A percentile compares a stretch with the other conserved stretches of the same genome.
Conservation (phyloP, 257 asterid genomes). For the Rubia yunnanensis region DNA sequence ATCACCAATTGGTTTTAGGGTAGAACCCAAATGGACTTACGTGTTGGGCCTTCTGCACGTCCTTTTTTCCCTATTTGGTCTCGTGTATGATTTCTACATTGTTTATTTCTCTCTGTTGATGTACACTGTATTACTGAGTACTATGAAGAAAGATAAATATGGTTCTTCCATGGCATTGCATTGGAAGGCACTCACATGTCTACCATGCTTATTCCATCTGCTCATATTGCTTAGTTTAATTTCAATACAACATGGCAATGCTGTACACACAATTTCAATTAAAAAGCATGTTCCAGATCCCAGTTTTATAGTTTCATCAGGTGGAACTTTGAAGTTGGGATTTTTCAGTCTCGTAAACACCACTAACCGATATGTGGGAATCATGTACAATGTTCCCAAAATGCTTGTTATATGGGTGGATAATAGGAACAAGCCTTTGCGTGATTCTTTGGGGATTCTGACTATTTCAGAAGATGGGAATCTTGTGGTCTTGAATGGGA, state of each 20-base stretch:
- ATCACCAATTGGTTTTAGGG: too few species aligned
- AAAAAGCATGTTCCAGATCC: background rate
- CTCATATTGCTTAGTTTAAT: background rate
- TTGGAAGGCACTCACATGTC: background rate
- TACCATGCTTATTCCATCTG: background rate
- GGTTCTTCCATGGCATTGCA: background rate
- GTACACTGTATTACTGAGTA: too few species aligned
- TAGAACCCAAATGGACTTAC: too few species aligned
- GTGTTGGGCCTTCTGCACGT: too few species aligned
- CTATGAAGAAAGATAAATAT: background rate
- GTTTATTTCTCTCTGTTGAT: too few species aligned
- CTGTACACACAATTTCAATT: constrained; percentile 2
- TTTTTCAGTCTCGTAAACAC: constrained; percentile 18
- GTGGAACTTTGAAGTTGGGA: constrained; percentile 14
- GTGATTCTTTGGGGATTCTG: too few species aligned
- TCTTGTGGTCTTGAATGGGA: constrained; percentile 26
- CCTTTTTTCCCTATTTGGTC: too few species aligned
- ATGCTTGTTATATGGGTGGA: constrained; percentile 2
- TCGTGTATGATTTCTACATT: too few species aligned
- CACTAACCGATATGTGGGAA: constrained; percentile 16
- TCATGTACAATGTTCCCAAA: too few species aligned
- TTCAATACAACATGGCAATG: background rate
- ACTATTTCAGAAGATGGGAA: too few species aligned
- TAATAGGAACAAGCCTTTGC: too few species aligned
- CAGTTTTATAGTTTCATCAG: constrained; percentile 9